These are phyloP conservation scores for Scenedesmus sp. DNA, from an alignment of 163 green algal genomes.

Conservation along the genomic window DNA sequence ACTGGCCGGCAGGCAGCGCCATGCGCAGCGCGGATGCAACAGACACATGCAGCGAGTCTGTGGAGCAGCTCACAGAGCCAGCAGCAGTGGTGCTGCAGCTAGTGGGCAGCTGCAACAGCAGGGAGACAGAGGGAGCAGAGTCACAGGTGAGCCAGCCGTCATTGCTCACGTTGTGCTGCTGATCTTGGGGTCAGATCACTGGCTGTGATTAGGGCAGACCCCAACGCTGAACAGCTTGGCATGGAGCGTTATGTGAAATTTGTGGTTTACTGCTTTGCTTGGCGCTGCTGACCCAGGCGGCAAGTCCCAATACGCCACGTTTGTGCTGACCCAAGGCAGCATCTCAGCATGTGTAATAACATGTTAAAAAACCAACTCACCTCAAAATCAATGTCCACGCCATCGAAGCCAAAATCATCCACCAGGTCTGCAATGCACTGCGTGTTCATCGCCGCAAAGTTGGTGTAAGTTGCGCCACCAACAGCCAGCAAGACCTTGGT, in stretches of 20 bases:
- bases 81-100: background rate
- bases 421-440: slow-evolving; percentile 50
- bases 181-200: no score
- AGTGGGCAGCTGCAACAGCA: slow-evolving; percentile 1
- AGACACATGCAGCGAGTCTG: background rate
- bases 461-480: slow-evolving; percentile 46
- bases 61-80: slow-evolving; percentile 27
- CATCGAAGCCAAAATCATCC: slow-evolving; percentile 49
- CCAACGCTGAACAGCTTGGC: no score
- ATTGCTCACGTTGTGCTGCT: no score
- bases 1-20: slow-evolving; percentile 14
- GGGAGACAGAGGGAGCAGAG: no score
- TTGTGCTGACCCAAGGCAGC: no score
- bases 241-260: no score
- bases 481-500: slow-evolving; percentile 51
- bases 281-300: no score
- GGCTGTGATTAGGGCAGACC: no score
- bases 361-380: background rate
- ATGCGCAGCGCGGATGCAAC: slow-evolving; percentile 29
- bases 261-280: no score
- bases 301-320: no score
- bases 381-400: slow-evolving; percentile 13
- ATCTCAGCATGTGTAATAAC: background rate
- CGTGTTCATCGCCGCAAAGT: slow-evolving; percentile 42
- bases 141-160: no score